Percentiles rank a stretch among this genome's conserved stretches.
Conservation (phyloP, 257 asterid genomes). For the Oldenlandia corymbosa region DNA sequence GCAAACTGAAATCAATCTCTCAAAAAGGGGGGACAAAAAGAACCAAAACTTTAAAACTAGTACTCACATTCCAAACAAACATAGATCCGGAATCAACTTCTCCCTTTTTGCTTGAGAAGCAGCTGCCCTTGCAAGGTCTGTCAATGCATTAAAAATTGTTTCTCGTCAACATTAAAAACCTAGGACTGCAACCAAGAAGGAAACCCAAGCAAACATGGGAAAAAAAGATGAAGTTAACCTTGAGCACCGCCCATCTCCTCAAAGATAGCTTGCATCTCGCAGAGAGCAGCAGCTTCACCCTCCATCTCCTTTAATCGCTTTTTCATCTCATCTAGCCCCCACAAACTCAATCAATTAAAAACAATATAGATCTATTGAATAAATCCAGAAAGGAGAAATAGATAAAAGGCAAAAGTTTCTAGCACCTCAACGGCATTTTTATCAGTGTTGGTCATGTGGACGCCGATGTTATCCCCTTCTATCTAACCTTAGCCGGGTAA, state of each 20-base stretch:
- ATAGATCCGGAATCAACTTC: slow-evolving; percentile 84
- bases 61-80: slow-evolving; percentile 92
- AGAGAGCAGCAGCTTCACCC: slow-evolving; percentile 43
- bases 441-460: slow-evolving; percentile 36
- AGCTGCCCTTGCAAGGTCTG: slow-evolving; percentile 77
- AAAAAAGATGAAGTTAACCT: slow-evolving; percentile 15
- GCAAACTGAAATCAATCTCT: not conserved
- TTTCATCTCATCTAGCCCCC: slow-evolving; percentile 51
- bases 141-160: not conserved
- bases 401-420: not conserved
- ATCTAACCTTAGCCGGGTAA: slow-evolving; percentile 40
- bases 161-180: not conserved
- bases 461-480: slow-evolving; percentile 36
- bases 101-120: slow-evolving; percentile 74
- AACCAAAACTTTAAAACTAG: not conserved
- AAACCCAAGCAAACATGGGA: not conserved
- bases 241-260: slow-evolving; percentile 48
- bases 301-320: slow-evolving; percentile 49
- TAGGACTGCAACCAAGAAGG: not conserved
- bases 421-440: slow-evolving; percentile 37
- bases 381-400: not conserved
- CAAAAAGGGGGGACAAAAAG: not conserved
- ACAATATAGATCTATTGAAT: slow-evolving; percentile 15
- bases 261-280: slow-evolving; percentile 46
- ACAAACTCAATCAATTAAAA: not conserved